Evolutionary conservation across 768 basidiomycete species (phyloP).

Genomic region (Leccinum imitatum): DNA sequence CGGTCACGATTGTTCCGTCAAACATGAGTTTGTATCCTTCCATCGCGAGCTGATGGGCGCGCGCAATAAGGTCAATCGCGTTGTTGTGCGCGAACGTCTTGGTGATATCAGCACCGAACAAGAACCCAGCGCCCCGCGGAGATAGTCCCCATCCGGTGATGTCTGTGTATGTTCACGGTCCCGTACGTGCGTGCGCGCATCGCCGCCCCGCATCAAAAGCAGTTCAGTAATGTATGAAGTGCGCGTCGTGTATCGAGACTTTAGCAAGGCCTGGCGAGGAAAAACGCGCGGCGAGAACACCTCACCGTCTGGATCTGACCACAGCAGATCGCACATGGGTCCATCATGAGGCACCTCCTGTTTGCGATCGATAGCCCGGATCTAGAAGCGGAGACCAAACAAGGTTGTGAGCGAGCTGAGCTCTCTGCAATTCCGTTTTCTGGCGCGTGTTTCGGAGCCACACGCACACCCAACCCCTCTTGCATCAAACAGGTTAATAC

Average conservation of each 20-base stretch:
- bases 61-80: constrained; percentile 89
- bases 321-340: constrained; percentile 97
- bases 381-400: constrained; percentile 46
- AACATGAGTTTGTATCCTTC: constrained; percentile 98
- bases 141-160: constrained; percentile 95
- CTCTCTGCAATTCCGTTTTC: background rate
- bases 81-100: constrained; percentile 90
- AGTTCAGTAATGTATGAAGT: background rate
- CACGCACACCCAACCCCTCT: constrained; percentile 1
- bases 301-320: constrained; percentile 97
- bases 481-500: constrained; percentile 21
- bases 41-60: constrained; percentile 98
- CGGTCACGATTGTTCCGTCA: constrained; percentile 91
- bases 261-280: constrained; percentile 13
- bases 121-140: constrained; percentile 96
- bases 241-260: background rate
- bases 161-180: constrained; percentile 39
- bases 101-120: constrained; percentile 92
- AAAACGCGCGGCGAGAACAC: constrained; percentile 9
- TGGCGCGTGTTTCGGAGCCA: constrained; percentile 21
- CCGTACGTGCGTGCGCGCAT: constrained; percentile 1
- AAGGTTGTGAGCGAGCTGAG: constrained; percentile 24
- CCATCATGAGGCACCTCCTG: constrained; percentile 99
- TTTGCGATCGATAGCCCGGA: constrained; percentile 91
- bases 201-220: background rate